Base-by-base conservation (phyloP, 108 stramenopile species). In the Cyclotella atomus region DNA sequence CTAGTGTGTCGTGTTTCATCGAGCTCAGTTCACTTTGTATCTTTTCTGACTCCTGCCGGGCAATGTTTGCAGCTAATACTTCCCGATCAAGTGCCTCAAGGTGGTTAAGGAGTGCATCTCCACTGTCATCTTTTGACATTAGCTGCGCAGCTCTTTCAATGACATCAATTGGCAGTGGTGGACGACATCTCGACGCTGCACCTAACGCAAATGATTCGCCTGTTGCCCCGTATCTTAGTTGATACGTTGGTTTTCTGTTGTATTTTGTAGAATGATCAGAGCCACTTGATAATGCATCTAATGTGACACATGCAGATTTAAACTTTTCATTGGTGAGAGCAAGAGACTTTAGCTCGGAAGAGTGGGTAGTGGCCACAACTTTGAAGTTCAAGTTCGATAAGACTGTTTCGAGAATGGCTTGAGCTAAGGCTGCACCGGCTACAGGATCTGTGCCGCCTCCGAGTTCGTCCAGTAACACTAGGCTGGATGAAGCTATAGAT, bases 301-400 rank as follows among this genome's bases (percentile, higher is more conserved):
- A 62, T 38, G 82, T 27, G 35, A 91, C 93, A 5, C 88, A 76
- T 24, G 93, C 93, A 55, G 86, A 88, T 46, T 83, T 69, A 76
- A 89, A 88, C 3, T 77, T 46, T 9, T 77, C 59, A 53, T 82
- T 77, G 20, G 82, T 65, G 30, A 83, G 71, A 2, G 89, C 87
- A n/a, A 91, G 70, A 0, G 81, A 76, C 70, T 94, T 94, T 19
- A 94, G 75, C 16, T 88, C 80, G 29, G 89, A 84, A 29, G 88
- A 90, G 64, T 94, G 93, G 0, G 93, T 94, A 3, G 93, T 94
- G 4, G 86, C 90, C 46, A 94, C 88, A 36, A 91, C 50, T 29
- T 71, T 83, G 50, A 81, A 87, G 19, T 21, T 36, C 7, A 70
- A 12, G 27, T 19, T 57, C 12, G 69, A 73, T 12, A 89, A 67